Conservation (phyloP, 495 filamentous ascomycete genomes). For the Lepraria neglecta region DNA sequence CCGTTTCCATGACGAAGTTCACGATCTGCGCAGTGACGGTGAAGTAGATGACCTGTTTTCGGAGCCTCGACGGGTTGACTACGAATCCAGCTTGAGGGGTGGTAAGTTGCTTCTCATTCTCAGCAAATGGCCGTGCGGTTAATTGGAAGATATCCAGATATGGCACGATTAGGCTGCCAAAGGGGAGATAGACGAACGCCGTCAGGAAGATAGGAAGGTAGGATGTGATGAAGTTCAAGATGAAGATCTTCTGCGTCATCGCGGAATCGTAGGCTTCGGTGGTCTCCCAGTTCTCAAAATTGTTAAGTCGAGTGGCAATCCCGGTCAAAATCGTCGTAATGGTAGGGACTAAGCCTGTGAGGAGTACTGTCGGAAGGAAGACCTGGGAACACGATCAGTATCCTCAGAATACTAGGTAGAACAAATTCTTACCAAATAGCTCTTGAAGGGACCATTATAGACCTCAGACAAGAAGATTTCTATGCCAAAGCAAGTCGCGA, state of each 20-base stretch:
- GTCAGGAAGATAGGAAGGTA: constrained; percentile 90
- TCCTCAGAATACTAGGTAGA: background rate
- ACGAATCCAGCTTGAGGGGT: constrained; percentile 58
- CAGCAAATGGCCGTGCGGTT: constrained; percentile 67
- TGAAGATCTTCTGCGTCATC: constrained; percentile 83
- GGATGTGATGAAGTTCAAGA: constrained; percentile 96
- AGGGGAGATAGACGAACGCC: constrained; percentile 94
- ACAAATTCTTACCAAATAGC: constrained; percentile 58
- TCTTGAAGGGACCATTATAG: constrained; percentile 85
- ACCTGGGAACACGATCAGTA: constrained; percentile 49
- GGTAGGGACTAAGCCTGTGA: constrained; percentile 74
- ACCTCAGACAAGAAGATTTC: constrained; percentile 95
- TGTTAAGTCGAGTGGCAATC: constrained; percentile 71
- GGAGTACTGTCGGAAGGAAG: constrained; percentile 79
- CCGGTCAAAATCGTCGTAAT: constrained; percentile 68
- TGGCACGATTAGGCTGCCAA: constrained; percentile 78
- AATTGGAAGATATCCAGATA: constrained; percentile 82
- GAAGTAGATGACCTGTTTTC: constrained; percentile 94
- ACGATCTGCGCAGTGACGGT: constrained; percentile 93
- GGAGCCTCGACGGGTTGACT: constrained; percentile 77
- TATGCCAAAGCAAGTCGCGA: constrained; percentile 83
- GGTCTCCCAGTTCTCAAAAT: constrained; percentile 91
- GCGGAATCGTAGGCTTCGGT: constrained; percentile 69
- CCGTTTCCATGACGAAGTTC: constrained; percentile 75
- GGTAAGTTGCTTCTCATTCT: constrained; percentile 59